Conservation (phyloP, 73 alveolate species). For the Paramecium sexaurelia region DNA sequence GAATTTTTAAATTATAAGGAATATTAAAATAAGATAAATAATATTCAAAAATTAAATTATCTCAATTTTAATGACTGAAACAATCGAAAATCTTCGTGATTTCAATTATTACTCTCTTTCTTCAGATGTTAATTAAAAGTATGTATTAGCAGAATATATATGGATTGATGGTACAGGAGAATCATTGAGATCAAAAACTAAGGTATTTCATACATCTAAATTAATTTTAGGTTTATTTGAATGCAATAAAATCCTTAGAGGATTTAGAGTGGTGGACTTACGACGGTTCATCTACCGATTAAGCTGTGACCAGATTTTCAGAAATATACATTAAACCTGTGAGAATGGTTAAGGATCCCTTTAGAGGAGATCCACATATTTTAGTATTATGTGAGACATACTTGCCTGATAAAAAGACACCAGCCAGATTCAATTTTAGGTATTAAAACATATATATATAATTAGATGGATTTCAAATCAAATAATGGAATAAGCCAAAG, state of each 20-base stretch:
- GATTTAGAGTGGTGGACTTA: constrained; percentile 93
- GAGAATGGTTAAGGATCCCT: constrained; percentile 82
- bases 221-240: constrained; percentile 29
- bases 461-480: constrained; percentile 56
- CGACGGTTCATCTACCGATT: constrained; percentile 91
- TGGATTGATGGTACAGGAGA: constrained; percentile 88
- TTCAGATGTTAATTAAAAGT: no score
- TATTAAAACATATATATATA: not conserved
- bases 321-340: constrained; percentile 90
- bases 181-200: constrained; percentile 78
- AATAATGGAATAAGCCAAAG: constrained; percentile 72
- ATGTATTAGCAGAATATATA: constrained; percentile 76
- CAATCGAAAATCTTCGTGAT: not conserved
- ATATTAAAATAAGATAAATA: no score
- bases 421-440: constrained; percentile 90
- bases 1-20: no score
- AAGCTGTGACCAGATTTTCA: constrained; percentile 89
- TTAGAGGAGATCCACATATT: constrained; percentile 82
- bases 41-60: no score
- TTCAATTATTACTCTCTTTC: not conserved
- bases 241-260: constrained; percentile 50
- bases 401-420: constrained; percentile 81
- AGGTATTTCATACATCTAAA: not conserved
- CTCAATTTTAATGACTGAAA: not conserved
- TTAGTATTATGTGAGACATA: constrained; percentile 89